Evolutionary conservation across 345 rosid genomes (phyloP).

Genomic region (Gossypium arboreum): DNA sequence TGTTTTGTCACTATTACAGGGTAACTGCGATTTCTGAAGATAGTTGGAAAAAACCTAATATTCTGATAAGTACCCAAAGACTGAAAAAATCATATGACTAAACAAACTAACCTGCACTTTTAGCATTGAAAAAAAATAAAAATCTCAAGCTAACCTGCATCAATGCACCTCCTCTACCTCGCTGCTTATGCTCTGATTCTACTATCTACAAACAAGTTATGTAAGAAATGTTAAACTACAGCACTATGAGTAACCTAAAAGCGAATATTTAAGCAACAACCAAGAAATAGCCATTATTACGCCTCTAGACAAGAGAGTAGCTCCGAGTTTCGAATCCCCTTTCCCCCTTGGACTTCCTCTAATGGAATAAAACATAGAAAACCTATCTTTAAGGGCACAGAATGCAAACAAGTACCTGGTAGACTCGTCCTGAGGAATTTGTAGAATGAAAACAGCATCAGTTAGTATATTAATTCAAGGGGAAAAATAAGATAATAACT

Average conservation of each 20-base stretch:
- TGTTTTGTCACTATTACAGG: background rate
- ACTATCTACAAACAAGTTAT: constrained; percentile 46
- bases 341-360: background rate
- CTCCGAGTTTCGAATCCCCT: background rate
- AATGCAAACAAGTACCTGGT: constrained; percentile 42
- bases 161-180: constrained; percentile 93
- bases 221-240: constrained; percentile 4
- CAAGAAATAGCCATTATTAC: background rate
- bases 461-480: background rate
- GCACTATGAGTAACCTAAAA: background rate
- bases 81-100: background rate
- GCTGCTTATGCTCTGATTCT: constrained; percentile 74
- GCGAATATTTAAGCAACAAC: background rate
- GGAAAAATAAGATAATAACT: background rate
- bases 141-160: constrained; percentile 48
- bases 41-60: background rate
- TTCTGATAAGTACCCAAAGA: background rate
- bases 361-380: background rate
- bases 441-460: background rate
- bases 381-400: background rate
- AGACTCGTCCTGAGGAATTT: constrained; percentile 57
- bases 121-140: too few relatives aligned
- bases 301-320: background rate
- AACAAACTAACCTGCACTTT: constrained; percentile 49
- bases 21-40: background rate